These are phyloP conservation scores for Trichoderma orchidacearum DNA, from an alignment of 495 filamentous ascomycete species.

Conservation along the genomic window DNA sequence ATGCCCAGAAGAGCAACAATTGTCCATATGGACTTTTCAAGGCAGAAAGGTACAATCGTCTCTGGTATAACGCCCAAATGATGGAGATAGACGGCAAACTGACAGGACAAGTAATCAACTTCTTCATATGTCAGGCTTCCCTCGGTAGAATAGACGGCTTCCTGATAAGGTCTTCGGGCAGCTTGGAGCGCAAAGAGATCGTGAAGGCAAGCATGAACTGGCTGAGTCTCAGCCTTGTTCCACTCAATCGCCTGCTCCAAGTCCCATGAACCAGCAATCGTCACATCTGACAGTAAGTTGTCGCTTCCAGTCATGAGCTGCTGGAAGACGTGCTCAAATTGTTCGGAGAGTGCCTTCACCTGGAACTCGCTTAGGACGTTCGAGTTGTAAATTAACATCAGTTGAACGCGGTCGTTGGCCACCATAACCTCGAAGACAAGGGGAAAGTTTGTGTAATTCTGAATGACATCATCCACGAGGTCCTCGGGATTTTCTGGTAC, in stretches of 20 bases:
- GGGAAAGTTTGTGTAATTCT: neutral
- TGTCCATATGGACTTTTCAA: conserved; percentile 27
- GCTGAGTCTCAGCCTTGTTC: neutral
- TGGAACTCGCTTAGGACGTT: conserved; percentile 4
- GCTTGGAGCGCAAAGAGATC: neutral
- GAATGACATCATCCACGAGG: neutral
- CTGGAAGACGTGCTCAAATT: conserved; percentile 4
- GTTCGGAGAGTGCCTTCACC: conserved; percentile 8
- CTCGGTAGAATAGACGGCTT: neutral
- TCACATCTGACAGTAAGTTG: neutral
- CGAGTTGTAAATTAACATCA: conserved; percentile 7
- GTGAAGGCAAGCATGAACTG: neutral
- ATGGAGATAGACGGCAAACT: neutral
- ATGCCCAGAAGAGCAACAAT: conserved; percentile 23
- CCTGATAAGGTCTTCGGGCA: neutral
- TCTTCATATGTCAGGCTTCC: neutral
- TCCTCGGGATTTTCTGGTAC: neutral
- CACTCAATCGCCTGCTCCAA: neutral
- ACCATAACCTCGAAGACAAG: neutral
- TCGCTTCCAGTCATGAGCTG: neutral
- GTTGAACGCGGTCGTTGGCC: neutral
- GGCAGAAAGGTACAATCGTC: conserved; percentile 21
- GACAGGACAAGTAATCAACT: neutral
- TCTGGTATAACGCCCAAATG: conserved; percentile 8
- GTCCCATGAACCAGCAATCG: neutral